A percentile compares a stretch with the other conserved stretches of the same genome.
phyloP scores from a whole-genome alignment of 164 flowering plant genomes.

The Aristolochia californica region DNA sequence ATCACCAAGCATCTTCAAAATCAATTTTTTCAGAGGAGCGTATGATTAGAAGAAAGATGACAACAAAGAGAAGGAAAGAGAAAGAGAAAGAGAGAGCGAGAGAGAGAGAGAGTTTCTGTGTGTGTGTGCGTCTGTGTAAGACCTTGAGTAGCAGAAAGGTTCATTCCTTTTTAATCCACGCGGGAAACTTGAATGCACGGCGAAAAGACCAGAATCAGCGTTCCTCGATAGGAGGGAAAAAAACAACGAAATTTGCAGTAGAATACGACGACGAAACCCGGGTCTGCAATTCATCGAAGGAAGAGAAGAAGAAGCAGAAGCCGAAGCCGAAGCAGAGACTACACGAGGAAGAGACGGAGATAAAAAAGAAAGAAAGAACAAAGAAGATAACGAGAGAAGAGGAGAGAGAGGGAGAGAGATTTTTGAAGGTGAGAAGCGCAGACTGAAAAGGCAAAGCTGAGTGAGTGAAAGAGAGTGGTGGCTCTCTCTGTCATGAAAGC shows the following conservation, averaged over 20 bases:
- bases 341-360: slow-evolving; percentile 2
- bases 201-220: slow-evolving; percentile 7
- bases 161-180: slow-evolving; percentile 14
- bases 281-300: slow-evolving; percentile 6
- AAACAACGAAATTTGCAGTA: slow-evolving; percentile 7
- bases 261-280: slow-evolving; percentile 12
- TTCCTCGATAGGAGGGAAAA: slow-evolving; percentile 17
- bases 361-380: not conserved
- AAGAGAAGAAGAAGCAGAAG: slow-evolving; percentile 5
- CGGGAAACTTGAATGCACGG: slow-evolving; percentile 21
- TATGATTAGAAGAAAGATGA: not conserved
- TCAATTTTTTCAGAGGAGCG: not conserved
- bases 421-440: not conserved
- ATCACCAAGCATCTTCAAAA: not conserved
- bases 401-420: not conserved
- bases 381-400: slow-evolving; percentile 1
- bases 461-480: not conserved
- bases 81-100: not conserved
- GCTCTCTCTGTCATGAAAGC: slow-evolving; percentile 4
- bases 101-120: no score
- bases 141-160: slow-evolving; percentile 10
- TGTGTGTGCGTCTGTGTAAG: no score
- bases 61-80: not conserved
- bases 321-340: not conserved
- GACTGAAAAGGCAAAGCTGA: slow-evolving; percentile 3